Base-by-base conservation (phyloP, 2,329 filamentous ascomycete species). In the Aureobasidium pullulans region DNA sequence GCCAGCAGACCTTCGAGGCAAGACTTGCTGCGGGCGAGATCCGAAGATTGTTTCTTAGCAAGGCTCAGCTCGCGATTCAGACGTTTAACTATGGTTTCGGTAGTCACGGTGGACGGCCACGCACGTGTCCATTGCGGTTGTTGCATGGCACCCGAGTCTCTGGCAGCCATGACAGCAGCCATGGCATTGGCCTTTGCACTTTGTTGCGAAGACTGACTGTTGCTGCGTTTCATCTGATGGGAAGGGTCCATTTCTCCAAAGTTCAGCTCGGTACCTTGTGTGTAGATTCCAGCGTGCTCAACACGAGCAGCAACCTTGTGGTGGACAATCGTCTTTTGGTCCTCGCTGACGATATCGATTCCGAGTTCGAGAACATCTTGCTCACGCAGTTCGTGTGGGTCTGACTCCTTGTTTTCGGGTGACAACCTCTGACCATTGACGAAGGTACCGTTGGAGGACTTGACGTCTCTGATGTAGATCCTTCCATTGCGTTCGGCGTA, bases 371-470 rank as follows among this genome's bases (percentile, higher is more conserved):
- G 78, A 63, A 94, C 90, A 70, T 99, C 94, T 65, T 90, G 87
- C 61, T 93, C 91, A 68, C 92, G 87, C 36, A 99, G 78, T 70
- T 97, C 93, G 70, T 96, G 90, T 0, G 94, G 92, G 62, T 97
- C 94, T 0, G 93, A 97, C 73, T 99, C 94, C 66, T 92, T 85
- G 68, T 96, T 99, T 72, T 99, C 94, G 57, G 86, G 89, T 2
- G 94, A 97, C 61, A 99, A 74, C 32, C 94, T 86, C 58, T 88
- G 84, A 19, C 91, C 91, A 68, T 99, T 99, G 66, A 99, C 93
- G 73, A 99, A 99, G 0, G 94, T 99, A 61, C 94, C 94, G 71
- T 99, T 99, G 42, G 94, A 99, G 0, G 94, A 97, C 75, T 97
- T 99, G 67, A 99, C 89, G 75, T 99, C 94, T 60, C 92, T 85